Evolutionary conservation across 2,329 filamentous ascomycete genomes (phyloP), one percentile per base, ranked within the genome.

Genomic region (Malbranchea cinnamomea): DNA sequence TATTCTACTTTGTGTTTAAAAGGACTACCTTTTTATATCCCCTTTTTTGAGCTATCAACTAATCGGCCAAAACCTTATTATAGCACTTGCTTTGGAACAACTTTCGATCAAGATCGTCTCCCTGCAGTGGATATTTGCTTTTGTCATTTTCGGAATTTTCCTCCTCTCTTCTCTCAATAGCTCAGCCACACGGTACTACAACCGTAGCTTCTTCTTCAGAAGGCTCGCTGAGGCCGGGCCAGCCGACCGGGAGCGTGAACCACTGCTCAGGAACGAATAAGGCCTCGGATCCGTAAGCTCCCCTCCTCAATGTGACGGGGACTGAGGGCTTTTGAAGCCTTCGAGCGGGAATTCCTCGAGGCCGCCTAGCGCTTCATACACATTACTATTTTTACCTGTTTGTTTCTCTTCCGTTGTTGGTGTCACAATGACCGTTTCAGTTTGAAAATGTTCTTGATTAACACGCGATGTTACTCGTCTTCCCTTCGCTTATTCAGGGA

Each of bases 91-190:
- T 8, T 71, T 89, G 10, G 68, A 72, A 9, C 84, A 93, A 53
- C 74, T 91, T 57, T 60, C 74, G 29, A 65, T 68, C 45, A 73
- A 83, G 50, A 54, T 76, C 35, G 64, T 91, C 41, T 79, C 81
- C 5, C 63, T 92, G 40, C 84, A 93, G 59, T 92, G 83, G 83
- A 87, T 91, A 55, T 92, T 92, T 51, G 79, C 83, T 19, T 89
- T 91, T 47, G 63, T 73, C 38, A 83, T 92, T 50, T 84, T 87
- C 65, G 70, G 65, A 1, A 50, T 80, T 15, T 68, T 91, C 31
- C 15, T 26, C 11, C n/a, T 84, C 12, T 56, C 71, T 11, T 82
- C 78, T 1, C 45, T 80, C 7, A 55, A 54, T 23, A 44, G 53
- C 23, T 51, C 53, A 3, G 39, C 42, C 8, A 45, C 49, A 7